Percentiles rank a stretch among this genome's conserved stretches.
phyloP scores from a whole-genome alignment of 2,329 filamentous ascomycete genomes.

The Diplodia scrobiculata region DNA sequence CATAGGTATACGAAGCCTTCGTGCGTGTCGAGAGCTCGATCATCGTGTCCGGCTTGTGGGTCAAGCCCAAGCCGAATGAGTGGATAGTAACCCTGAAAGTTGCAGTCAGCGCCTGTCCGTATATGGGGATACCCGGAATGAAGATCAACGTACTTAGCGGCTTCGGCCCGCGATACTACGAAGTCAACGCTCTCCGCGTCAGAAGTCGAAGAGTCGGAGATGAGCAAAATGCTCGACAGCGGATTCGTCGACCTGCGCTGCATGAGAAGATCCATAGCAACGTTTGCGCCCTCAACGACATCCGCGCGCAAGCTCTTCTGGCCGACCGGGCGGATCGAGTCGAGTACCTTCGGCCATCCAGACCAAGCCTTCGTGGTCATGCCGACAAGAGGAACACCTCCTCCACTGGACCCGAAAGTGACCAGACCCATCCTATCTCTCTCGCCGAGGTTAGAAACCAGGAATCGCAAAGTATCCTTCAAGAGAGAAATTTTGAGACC shows the following conservation, averaged over 20 bases:
- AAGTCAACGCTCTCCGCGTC: conserved; percentile 97
- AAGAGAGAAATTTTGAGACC: conserved; percentile 97
- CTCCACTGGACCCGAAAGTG: conserved; percentile 91
- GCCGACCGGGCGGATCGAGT: conserved; percentile 86
- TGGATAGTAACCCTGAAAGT: conserved; percentile 78
- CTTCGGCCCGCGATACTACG: conserved; percentile 92
- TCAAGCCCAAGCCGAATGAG: conserved; percentile 93
- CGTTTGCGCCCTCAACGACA: conserved; percentile 95
- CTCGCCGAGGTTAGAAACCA: conserved; percentile 86
- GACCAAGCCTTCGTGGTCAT: conserved; percentile 96
- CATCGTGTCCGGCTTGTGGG: conserved; percentile 98
- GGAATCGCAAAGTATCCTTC: conserved; percentile 86
- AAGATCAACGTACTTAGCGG: conserved; percentile 73
- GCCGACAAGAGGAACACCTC: conserved; percentile 91
- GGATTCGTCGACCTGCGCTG: conserved; percentile 95
- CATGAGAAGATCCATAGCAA: conserved; percentile 98
- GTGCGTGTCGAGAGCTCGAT: conserved; percentile 94
- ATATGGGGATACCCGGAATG: background rate
- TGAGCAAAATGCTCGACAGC: conserved; percentile 90
- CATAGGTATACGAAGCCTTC: conserved; percentile 95
- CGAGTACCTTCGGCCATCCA: conserved; percentile 84
- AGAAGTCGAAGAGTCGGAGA: conserved; percentile 94
- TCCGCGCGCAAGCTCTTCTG: conserved; percentile 96
- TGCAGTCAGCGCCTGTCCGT: conserved; percentile 31
- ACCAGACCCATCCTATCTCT: conserved; percentile 96